Percentiles rank a stretch among this genome's conserved stretches.
Evolutionary conservation across 2,329 filamentous ascomycete species (phyloP).

Genomic region (Diaporthe ampelina): DNA sequence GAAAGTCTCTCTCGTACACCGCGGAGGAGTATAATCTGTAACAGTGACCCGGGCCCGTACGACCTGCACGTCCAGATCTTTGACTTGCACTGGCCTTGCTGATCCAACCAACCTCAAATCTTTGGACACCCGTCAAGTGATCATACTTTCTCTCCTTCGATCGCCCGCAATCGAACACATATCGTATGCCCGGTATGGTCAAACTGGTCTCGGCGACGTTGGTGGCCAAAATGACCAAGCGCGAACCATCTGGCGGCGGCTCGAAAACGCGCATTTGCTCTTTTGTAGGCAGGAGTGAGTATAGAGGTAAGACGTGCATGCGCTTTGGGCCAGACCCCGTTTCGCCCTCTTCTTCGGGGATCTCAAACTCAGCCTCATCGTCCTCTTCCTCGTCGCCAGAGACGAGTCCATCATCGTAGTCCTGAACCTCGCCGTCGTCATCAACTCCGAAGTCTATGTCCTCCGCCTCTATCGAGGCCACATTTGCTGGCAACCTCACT

Average conservation of each 20-base stretch:
- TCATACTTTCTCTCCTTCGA: conserved; percentile 95
- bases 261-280: conserved; percentile 95
- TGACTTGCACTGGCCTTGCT: conserved; percentile 97
- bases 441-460: conserved; percentile 85
- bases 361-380: conserved; percentile 75
- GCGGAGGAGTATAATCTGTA: conserved; percentile 96
- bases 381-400: conserved; percentile 73
- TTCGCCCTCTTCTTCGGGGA: conserved; percentile 75
- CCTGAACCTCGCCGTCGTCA: conserved; percentile 72
- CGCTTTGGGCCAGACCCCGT: conserved; percentile 74
- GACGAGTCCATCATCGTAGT: conserved; percentile 70
- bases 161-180: conserved; percentile 94
- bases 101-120: conserved; percentile 95
- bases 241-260: conserved; percentile 82
- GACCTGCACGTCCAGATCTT: conserved; percentile 91
- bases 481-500: conserved; percentile 81
- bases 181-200: conserved; percentile 94
- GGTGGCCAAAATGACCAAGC: conserved; percentile 90
- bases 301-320: conserved; percentile 92
- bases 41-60: conserved; percentile 96
- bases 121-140: conserved; percentile 90
- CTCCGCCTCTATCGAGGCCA: conserved; percentile 85
- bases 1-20: conserved; percentile 91
- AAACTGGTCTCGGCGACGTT: conserved; percentile 98
- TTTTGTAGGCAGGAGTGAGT: conserved; percentile 89